These are phyloP conservation scores for Dimargaris verticillata DNA, from an alignment of 192 early-diverging fungal species.

Conservation along the genomic window DNA sequence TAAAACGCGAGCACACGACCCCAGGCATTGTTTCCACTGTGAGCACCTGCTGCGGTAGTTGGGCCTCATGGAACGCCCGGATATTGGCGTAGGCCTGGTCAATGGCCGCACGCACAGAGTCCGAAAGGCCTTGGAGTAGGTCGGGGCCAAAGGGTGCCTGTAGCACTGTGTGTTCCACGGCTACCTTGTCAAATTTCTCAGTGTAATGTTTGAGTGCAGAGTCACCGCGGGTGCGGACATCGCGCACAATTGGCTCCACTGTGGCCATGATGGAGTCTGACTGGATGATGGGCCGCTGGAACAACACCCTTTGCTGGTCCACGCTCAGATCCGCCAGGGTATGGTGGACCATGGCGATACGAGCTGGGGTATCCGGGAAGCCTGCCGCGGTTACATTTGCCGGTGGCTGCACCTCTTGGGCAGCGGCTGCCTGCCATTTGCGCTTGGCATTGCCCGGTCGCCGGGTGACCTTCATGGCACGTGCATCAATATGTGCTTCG, in stretches of 20 bases:
- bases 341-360: slow-evolving; percentile 63
- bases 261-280: slow-evolving; percentile 72
- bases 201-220: slow-evolving; percentile 70
- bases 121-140: slow-evolving; percentile 38
- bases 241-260: slow-evolving; percentile 80
- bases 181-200: slow-evolving; percentile 75
- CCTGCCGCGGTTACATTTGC: slow-evolving; percentile 14
- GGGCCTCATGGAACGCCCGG: slow-evolving; percentile 81
- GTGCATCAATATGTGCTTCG: slow-evolving; percentile 67
- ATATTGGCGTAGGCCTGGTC: slow-evolving; percentile 93
- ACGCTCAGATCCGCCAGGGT: slow-evolving; percentile 28
- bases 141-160: slow-evolving; percentile 62
- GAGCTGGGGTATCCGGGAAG: slow-evolving; percentile 18
- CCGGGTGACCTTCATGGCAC: slow-evolving; percentile 69
- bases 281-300: slow-evolving; percentile 83
- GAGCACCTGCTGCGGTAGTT: slow-evolving; percentile 49
- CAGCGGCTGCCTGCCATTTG: slow-evolving; percentile 24
- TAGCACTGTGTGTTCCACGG: slow-evolving; percentile 51
- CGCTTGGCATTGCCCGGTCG: slow-evolving; percentile 91
- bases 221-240: slow-evolving; percentile 72
- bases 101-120: slow-evolving; percentile 58
- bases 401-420: slow-evolving; percentile 8
- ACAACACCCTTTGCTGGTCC: slow-evolving; percentile 38
- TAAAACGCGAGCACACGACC: slow-evolving; percentile 83
- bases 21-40: slow-evolving; percentile 96